A percentile compares a stretch with the other conserved stretches of the same genome.
Evolutionary conservation across 2,329 filamentous ascomycete genomes (phyloP).

Genomic region (Colletotrichum godetiae): DNA sequence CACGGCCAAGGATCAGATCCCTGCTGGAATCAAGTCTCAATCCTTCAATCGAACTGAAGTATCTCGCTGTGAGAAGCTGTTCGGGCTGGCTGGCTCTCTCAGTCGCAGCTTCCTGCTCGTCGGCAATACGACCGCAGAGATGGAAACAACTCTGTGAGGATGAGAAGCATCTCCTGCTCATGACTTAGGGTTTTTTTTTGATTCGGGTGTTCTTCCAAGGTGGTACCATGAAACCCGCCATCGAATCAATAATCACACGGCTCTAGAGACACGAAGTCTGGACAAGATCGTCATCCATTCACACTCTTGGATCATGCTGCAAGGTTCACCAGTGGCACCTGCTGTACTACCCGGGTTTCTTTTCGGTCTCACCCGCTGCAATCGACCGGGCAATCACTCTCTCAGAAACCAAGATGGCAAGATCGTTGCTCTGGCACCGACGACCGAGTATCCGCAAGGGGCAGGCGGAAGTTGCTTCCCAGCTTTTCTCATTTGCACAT

Average conservation of each 20-base stretch:
- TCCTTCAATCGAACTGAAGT: not conserved
- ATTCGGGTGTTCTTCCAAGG: not conserved
- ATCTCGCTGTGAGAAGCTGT: not conserved
- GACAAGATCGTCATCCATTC: not conserved
- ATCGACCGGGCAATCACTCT: not conserved
- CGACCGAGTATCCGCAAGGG: conserved; percentile 15
- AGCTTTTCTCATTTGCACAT: not conserved
- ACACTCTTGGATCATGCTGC: not conserved
- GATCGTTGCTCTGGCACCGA: conserved; percentile 45
- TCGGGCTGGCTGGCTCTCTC: not conserved
- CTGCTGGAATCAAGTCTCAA: not conserved
- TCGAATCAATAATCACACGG: conserved; percentile 3
- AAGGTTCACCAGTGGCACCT: conserved; percentile 12
- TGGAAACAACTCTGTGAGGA: not conserved
- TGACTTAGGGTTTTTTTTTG: not conserved
- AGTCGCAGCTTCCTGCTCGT: not conserved
- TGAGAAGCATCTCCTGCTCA: not conserved
- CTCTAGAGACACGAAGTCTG: not conserved
- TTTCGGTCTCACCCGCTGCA: conserved; percentile 13
- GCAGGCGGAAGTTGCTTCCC: not conserved
- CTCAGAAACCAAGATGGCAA: conserved; percentile 49
- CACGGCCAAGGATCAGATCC: not conserved
- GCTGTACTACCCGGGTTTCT: not conserved
- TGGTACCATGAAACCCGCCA: conserved; percentile 5
- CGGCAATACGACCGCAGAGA: not conserved